Evolutionary conservation across 768 basidiomycete species (phyloP).

Genomic region (Tubosaeta brunneosetosa): DNA sequence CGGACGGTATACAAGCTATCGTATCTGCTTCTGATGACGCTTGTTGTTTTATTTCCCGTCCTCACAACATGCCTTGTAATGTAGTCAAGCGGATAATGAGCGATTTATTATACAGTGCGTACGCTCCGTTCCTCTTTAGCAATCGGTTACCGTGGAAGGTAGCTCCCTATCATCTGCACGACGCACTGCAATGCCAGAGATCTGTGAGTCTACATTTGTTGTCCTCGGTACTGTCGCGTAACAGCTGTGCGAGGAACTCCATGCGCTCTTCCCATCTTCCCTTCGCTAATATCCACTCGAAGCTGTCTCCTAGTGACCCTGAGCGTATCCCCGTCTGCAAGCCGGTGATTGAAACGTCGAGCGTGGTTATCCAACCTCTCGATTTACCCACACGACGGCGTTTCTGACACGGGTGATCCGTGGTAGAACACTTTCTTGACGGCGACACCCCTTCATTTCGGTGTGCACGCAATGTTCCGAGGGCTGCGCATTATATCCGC

Average conservation of each 20-base stretch:
- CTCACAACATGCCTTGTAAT: constrained; percentile 9
- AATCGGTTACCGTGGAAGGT: too few relatives aligned
- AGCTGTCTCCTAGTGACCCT: background rate
- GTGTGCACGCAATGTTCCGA: too few relatives aligned
- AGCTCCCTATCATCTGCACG: too few relatives aligned
- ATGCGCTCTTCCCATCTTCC: background rate
- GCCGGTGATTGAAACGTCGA: background rate
- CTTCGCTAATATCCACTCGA: background rate
- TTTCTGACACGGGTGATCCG: background rate
- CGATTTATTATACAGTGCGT: background rate
- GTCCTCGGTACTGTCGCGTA: background rate
- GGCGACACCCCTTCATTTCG: too few relatives aligned
- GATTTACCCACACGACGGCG: background rate
- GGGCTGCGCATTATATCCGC: background rate
- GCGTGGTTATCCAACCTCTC: background rate
- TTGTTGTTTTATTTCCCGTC: background rate
- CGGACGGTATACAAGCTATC: constrained; percentile 89
- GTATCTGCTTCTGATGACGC: constrained; percentile 69
- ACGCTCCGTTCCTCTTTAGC: too few relatives aligned
- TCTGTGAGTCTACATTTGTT: background rate
- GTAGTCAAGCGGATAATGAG: constrained; percentile 9
- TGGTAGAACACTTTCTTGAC: too few relatives aligned
- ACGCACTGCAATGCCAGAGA: too few relatives aligned
- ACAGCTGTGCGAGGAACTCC: background rate
- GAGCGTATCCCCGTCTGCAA: background rate